These are phyloP conservation scores for Porogramme epimiltina DNA, from an alignment of 1,284 basidiomycete species.

Conservation along the genomic window DNA sequence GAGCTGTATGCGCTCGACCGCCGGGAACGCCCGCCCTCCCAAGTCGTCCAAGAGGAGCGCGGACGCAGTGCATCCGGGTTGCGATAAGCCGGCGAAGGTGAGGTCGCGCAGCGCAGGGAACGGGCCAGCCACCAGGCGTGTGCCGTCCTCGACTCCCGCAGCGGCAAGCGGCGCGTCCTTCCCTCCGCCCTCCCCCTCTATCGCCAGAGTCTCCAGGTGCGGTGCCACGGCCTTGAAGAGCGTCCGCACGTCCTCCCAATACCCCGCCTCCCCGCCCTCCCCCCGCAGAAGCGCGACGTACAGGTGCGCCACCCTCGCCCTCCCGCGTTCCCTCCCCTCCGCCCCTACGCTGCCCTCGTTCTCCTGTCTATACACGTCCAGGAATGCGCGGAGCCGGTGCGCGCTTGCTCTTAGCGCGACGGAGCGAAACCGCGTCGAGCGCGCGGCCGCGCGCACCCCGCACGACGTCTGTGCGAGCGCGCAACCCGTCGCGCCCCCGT, in stretches of 20 bases:
- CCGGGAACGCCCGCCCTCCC: too few relatives aligned
- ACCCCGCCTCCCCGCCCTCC: too few relatives aligned
- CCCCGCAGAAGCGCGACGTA: too few relatives aligned
- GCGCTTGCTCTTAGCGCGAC: background rate
- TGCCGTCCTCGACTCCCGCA: background rate
- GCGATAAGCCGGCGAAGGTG: conserved; percentile 1
- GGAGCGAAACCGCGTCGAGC: conserved; percentile 1
- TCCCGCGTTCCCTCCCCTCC: too few relatives aligned
- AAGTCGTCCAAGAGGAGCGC: too few relatives aligned
- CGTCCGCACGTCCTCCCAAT: background rate
- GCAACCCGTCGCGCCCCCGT: conserved; percentile 5
- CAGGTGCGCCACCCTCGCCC: too few relatives aligned
- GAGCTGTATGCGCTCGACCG: too few relatives aligned
- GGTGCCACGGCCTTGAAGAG: background rate
- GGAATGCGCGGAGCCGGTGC: background rate
- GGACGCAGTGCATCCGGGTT: too few relatives aligned
- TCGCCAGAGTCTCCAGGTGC: background rate
- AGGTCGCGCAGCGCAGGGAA: conserved; percentile 7
- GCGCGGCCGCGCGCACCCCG: background rate
- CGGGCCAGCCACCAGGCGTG: background rate
- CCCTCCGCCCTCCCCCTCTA: too few relatives aligned
- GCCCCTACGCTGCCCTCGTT: too few relatives aligned
- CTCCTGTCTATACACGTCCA: background rate
- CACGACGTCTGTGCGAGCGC: background rate
- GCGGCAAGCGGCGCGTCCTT: too few relatives aligned